phyloP scores from a whole-genome alignment of 768 basidiomycete species.

The Boletus subparvulus region DNA sequence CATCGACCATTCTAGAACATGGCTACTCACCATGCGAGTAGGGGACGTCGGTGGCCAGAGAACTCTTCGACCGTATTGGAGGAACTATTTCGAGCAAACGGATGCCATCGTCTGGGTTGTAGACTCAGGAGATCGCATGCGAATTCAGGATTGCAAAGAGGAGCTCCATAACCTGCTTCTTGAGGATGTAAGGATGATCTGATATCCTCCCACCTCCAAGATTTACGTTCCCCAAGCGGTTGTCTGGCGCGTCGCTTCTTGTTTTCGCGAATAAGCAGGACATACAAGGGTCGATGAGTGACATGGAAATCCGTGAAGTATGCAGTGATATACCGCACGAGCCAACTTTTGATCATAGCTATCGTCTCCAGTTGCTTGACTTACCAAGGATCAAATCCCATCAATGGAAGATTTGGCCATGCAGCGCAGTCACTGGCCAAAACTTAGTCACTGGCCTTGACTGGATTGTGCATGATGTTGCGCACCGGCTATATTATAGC shows the following conservation, averaged over 20 bases:
- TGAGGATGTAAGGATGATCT: conserved; percentile 73
- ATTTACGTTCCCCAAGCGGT: conserved; percentile 53
- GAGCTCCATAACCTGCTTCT: conserved; percentile 84
- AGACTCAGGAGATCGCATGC: conserved; percentile 88
- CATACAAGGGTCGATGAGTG: conserved; percentile 81
- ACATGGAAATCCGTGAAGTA: conserved; percentile 80
- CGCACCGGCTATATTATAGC: conserved; percentile 82
- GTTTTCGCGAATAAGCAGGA: conserved; percentile 99
- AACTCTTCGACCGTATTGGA: conserved; percentile 95
- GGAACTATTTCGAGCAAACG: conserved; percentile 98
- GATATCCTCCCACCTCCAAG: conserved; percentile 6
- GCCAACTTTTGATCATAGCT: conserved; percentile 7
- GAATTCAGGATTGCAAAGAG: conserved; percentile 85
- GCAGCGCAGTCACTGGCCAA: conserved; percentile 88
- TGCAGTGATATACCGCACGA: conserved; percentile 29
- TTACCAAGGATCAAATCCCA: conserved; percentile 82
- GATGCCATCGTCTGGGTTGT: conserved; percentile 99
- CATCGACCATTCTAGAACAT: conserved; percentile 39
- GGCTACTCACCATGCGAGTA: conserved; percentile 74
- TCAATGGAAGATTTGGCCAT: conserved; percentile 85
- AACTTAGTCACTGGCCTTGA: conserved; percentile 84
- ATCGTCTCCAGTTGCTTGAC: conserved; percentile 65
- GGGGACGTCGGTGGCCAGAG: conserved; percentile 99
- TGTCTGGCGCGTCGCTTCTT: conserved; percentile 93
- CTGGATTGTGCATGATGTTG: conserved; percentile 91